phyloP scores from a whole-genome alignment of 2,329 filamentous ascomycete genomes.

The Aspergillus sp. region DNA sequence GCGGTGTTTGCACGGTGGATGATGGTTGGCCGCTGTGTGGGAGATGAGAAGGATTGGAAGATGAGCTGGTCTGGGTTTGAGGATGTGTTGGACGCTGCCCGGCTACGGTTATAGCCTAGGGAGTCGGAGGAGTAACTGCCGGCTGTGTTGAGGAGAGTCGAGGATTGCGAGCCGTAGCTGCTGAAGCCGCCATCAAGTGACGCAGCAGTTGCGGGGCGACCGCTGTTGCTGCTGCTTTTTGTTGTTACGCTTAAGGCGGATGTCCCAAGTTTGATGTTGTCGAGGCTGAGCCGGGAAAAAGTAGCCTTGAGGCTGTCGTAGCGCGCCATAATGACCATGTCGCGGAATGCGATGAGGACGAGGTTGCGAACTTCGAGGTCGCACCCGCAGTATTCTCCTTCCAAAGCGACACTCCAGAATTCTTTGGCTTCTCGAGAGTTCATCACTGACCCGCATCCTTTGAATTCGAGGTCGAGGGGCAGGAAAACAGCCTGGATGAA shows the following conservation, averaged over 20 bases:
- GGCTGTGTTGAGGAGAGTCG: slow-evolving; percentile 75
- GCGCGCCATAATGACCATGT: slow-evolving; percentile 83
- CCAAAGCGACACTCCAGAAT: slow-evolving; percentile 80
- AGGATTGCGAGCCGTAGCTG: slow-evolving; percentile 78
- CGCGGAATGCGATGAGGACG: slow-evolving; percentile 84
- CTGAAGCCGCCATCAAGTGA: slow-evolving; percentile 74
- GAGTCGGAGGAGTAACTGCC: slow-evolving; percentile 58
- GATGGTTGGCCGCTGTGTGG: slow-evolving; percentile 40
- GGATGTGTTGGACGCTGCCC: slow-evolving; percentile 85
- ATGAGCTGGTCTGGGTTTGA: slow-evolving; percentile 51
- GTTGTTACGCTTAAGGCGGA: slow-evolving; percentile 45
- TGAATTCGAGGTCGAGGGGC: slow-evolving; percentile 90
- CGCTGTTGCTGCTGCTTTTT: slow-evolving; percentile 50
- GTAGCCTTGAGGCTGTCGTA: slow-evolving; percentile 88
- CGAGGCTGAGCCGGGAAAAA: slow-evolving; percentile 85
- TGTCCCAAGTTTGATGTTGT: slow-evolving; percentile 67
- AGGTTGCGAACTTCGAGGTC: slow-evolving; percentile 86
- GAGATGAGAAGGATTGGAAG: slow-evolving; percentile 48
- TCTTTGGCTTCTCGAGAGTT: slow-evolving; percentile 78
- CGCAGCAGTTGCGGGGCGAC: slow-evolving; percentile 73
- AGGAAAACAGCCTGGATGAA: slow-evolving; percentile 96
- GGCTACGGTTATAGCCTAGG: slow-evolving; percentile 64
- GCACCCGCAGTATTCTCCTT: slow-evolving; percentile 52
- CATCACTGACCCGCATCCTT: slow-evolving; percentile 80
- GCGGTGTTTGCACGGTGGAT: slow-evolving; percentile 38